Evolutionary conservation across 2,329 filamentous ascomycete genomes (phyloP), one percentile per base, ranked within the genome.

Genomic region (Alternaria conjuncta): DNA sequence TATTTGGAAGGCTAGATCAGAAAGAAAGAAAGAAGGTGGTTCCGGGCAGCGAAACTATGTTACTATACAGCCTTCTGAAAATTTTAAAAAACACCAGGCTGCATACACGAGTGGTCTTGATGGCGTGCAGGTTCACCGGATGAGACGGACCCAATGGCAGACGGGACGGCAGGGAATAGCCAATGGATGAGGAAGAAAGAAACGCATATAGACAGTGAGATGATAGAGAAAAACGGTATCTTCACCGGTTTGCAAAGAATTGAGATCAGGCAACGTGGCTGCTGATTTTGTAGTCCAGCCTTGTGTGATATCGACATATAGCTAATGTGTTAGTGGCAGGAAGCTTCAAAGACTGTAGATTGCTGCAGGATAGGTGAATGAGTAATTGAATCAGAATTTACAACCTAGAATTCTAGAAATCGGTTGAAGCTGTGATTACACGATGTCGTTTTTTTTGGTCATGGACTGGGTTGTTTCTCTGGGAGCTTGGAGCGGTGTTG

Each of bases 41-140:
- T 15, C 15, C 30, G 30, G 30, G 30, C 12, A 32, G 30, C 12
- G 30, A 15, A 32, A 32, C 6, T 32, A 32, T 15, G 15, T 32
- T 13, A 32, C 2, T 1, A 15, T 8, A 32, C 13, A 32, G 30
- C 30, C 30, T 32, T 32, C 8, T 13, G 12, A 13, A 8, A 15
- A 15, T 2, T 15, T 15, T 15, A 8, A 6, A 15, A 30, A 32
- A 13, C 30, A 32, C 30, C 46, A 57, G 58, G 63, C 62, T 68
- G 67, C 65, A 65, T 61, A 65, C 63, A 60, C 50, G 55, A 21
- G 47, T 30, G 20, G 23, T 51, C 55, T 60, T 63, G 53, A 47
- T 59, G 57, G 57, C 63, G 62, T 69, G 59, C 44, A 30, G 32
- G 30, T 67, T 69, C 67, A 69, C 67, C 65, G 67, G 65, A 67